phyloP scores from a whole-genome alignment of 495 filamentous ascomycete genomes.

The Hamigera avellanea region DNA sequence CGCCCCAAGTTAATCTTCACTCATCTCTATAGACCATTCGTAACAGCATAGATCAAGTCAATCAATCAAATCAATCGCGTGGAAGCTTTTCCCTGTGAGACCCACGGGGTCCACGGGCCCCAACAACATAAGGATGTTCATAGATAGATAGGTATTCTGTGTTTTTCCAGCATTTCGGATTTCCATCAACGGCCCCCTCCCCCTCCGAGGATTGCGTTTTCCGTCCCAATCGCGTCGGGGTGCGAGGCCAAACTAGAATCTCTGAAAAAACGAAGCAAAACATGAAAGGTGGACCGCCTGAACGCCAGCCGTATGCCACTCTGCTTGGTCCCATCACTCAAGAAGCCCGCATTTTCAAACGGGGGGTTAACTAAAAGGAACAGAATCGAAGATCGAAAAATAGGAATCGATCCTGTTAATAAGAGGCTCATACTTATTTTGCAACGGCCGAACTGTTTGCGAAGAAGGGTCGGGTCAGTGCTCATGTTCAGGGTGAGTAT shows the following conservation, averaged over 20 bases:
- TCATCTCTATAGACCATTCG: constrained; percentile 37
- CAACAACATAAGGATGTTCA: neutral
- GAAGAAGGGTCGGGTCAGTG: too few species aligned
- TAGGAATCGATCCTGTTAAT: constrained; percentile 14
- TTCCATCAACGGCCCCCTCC: neutral
- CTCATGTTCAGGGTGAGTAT: too few species aligned
- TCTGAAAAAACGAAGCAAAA: constrained; percentile 19
- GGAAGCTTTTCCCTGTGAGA: constrained; percentile 10
- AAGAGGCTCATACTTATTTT: constrained; percentile 24
- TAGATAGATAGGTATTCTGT: too few species aligned
- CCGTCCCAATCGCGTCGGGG: too few species aligned
- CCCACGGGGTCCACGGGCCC: too few species aligned
- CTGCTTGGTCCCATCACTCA: constrained; percentile 27
- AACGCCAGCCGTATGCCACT: constrained; percentile 39
- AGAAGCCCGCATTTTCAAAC: constrained; percentile 23
- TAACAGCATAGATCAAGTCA: constrained; percentile 33
- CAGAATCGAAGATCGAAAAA: constrained; percentile 27
- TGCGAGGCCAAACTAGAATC: constrained; percentile 12
- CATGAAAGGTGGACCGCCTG: constrained; percentile 32
- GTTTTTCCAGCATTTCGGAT: constrained; percentile 1
- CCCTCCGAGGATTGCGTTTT: neutral
- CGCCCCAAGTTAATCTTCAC: neutral
- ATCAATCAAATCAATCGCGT: constrained; percentile 3
- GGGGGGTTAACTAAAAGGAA: constrained; percentile 27
- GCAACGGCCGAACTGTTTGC: constrained; percentile 36